Evolutionary conservation across 306 rosid species (phyloP).

Genomic region (Phaseolus lunatus): DNA sequence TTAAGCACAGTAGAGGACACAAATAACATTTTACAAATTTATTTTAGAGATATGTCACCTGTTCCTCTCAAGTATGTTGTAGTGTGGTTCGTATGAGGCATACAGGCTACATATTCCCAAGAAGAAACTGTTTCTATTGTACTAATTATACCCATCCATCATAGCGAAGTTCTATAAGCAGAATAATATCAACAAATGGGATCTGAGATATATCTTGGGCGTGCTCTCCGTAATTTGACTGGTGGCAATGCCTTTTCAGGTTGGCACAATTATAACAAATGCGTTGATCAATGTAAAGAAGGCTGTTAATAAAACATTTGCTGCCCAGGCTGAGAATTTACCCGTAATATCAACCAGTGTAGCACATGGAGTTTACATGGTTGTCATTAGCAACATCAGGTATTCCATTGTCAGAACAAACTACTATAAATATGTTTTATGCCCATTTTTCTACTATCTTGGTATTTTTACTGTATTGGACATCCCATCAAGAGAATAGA

Average conservation of each 20-base stretch:
- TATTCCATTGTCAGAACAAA: slow-evolving; percentile 44
- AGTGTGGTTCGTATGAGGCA: not conserved
- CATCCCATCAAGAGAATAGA: slow-evolving; percentile 26
- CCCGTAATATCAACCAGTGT: slow-evolving; percentile 82
- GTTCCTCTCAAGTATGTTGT: not conserved
- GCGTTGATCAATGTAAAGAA: slow-evolving; percentile 75
- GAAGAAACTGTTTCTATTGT: not conserved
- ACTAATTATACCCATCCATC: not conserved
- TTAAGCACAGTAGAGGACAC: not conserved
- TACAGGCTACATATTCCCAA: not conserved
- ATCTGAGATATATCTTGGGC: not conserved
- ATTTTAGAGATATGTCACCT: slow-evolving; percentile 9
- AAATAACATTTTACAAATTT: not conserved
- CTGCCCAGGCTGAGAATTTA: slow-evolving; percentile 73
- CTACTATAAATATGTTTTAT: not conserved
- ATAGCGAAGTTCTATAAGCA: not conserved
- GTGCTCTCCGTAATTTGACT: slow-evolving; percentile 20
- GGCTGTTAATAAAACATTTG: slow-evolving; percentile 65
- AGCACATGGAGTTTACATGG: slow-evolving; percentile 88
- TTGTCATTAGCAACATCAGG: slow-evolving; percentile 89
- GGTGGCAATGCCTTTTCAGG: slow-evolving; percentile 51
- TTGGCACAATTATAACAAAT: slow-evolving; percentile 87
- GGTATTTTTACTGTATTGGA: not conserved
- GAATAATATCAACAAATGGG: not conserved
- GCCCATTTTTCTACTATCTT: not conserved